Evolutionary conservation across 495 filamentous ascomycete species (phyloP).

Genomic region (Tuber aestivum): DNA sequence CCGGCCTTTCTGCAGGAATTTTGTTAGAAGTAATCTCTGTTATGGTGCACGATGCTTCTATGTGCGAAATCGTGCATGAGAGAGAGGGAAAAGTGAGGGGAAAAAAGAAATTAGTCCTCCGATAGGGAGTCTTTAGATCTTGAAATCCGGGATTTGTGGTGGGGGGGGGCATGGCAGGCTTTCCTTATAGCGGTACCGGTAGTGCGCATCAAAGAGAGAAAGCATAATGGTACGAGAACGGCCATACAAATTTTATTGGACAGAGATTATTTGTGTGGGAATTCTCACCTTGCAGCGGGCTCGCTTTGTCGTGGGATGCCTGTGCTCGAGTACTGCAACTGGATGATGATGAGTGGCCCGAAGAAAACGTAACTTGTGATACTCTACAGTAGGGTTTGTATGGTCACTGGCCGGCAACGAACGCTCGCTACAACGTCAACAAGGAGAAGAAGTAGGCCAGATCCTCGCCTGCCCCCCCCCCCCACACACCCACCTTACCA

Average conservation of each 20-base stretch:
- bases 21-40: neutral
- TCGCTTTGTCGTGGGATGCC: neutral
- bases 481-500: slow-evolving; percentile 20
- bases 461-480: slow-evolving; percentile 15
- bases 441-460: slow-evolving; percentile 31
- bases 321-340: neutral
- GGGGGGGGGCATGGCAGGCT: neutral
- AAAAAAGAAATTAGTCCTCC: neutral
- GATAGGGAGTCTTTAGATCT: neutral
- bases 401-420: slow-evolving; percentile 26
- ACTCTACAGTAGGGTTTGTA: slow-evolving; percentile 5
- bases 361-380: too few species aligned
- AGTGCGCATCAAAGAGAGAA: neutral
- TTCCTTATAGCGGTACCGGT: neutral
- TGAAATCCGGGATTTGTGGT: neutral
- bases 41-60: neutral
- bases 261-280: neutral
- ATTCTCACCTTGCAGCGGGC: neutral
- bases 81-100: neutral
- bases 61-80: neutral
- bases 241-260: neutral
- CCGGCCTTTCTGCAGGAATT: neutral
- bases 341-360: neutral
- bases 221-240: neutral
- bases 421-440: slow-evolving; percentile 26